Conservation (phyloP, 73 alveolate genomes). For the Effrenium voratum region DNA sequence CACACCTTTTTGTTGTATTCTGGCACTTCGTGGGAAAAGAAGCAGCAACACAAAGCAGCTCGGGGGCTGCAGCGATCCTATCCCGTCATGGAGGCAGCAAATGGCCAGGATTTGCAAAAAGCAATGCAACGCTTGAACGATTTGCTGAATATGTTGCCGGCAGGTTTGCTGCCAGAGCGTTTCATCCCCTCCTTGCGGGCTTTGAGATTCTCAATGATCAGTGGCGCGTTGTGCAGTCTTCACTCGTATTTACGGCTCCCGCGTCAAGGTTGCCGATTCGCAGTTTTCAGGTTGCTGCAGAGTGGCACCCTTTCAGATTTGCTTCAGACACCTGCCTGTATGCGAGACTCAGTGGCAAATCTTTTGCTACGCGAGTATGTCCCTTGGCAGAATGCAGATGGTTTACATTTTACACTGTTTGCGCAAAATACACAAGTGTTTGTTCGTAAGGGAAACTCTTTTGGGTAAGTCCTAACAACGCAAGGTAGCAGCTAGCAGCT, state of each 20-base stretch:
- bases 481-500: neutral
- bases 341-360: constrained; percentile 6
- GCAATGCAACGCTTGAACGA: neutral
- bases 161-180: neutral
- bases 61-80: neutral
- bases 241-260: neutral
- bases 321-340: neutral
- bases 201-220: neutral
- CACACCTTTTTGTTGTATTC: neutral
- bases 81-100: neutral
- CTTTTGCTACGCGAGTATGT: neutral
- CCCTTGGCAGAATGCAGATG: neutral
- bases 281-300: neutral
- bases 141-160: neutral
- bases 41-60: neutral
- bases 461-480: neutral
- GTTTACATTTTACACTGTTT: neutral
- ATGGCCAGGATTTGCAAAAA: neutral
- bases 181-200: neutral
- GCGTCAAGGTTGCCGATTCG: neutral
- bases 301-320: neutral
- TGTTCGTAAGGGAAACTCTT: neutral
- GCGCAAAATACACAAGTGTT: neutral
- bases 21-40: neutral
- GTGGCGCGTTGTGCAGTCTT: neutral